phyloP scores from a whole-genome alignment of 2,329 filamentous ascomycete genomes.

The Dactylellina leptospora region DNA sequence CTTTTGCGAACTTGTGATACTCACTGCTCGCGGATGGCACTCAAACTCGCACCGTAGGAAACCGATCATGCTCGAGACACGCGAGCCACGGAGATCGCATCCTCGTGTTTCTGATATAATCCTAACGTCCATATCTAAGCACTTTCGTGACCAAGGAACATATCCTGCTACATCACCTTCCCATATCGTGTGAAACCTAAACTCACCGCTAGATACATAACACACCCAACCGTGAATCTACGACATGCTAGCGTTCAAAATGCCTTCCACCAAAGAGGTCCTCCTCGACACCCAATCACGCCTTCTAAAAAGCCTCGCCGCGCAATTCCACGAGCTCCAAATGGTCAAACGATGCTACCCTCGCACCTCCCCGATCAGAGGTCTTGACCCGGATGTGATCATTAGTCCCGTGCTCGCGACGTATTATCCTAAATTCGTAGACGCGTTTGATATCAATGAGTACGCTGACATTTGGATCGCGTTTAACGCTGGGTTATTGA shows the following conservation, averaged over 20 bases:
- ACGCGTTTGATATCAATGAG: constrained; percentile 2
- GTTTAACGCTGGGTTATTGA: constrained; percentile 15
- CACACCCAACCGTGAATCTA: not conserved
- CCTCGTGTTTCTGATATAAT: no score
- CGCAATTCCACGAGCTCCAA: not conserved
- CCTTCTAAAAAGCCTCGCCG: constrained; percentile 11
- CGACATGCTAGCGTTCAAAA: no score
- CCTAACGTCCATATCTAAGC: no score
- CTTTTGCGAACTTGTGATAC: no score
- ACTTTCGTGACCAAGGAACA: not conserved
- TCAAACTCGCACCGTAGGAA: no score
- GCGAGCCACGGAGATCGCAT: no score
- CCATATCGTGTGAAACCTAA: no score
- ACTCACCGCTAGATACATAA: no score
- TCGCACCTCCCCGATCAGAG: not conserved
- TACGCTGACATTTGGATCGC: constrained; percentile 14
- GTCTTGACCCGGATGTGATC: constrained; percentile 9
- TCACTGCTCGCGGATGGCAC: no score
- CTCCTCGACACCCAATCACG: not conserved
- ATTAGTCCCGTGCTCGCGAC: constrained; percentile 13
- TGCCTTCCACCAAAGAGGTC: constrained; percentile 1
- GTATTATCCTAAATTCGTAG: constrained; percentile 1
- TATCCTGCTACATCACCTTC: no score
- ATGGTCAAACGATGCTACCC: not conserved
- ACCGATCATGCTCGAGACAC: no score